Evolutionary conservation across 2,329 filamentous ascomycete species (phyloP).

Genomic region (Ilyonectria mors-panacis): DNA sequence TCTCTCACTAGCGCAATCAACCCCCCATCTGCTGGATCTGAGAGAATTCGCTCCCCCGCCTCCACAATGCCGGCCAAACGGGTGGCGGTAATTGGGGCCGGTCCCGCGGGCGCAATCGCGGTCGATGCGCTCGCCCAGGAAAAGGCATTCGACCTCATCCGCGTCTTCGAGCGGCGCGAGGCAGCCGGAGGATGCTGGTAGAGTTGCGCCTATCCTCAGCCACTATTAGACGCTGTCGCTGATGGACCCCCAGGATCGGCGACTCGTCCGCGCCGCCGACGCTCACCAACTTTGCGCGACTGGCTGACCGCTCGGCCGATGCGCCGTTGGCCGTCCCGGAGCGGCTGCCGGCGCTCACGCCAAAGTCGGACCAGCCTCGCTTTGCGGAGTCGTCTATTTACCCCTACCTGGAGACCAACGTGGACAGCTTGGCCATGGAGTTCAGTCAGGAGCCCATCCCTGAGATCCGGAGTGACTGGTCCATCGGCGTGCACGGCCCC

Average conservation of each 20-base stretch:
- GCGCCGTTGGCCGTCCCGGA: conserved; percentile 62
- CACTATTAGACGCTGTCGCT: background rate
- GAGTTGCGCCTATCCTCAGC: conserved; percentile 30
- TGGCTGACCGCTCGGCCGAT: conserved; percentile 66
- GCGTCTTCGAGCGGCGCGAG: conserved; percentile 73
- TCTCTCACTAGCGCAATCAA: background rate
- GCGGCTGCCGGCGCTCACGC: conserved; percentile 61
- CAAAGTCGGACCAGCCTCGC: conserved; percentile 60
- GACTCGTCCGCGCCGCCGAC: conserved; percentile 55
- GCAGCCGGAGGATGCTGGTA: conserved; percentile 74
- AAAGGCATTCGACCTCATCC: conserved; percentile 69
- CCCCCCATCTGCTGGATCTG: background rate
- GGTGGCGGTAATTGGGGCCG: conserved; percentile 73
- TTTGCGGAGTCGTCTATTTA: conserved; percentile 73
- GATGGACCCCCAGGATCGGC: conserved; percentile 56
- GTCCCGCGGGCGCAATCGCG: conserved; percentile 71
- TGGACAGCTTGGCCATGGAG: conserved; percentile 71
- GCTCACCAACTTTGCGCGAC: conserved; percentile 61
- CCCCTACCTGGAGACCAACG: conserved; percentile 75
- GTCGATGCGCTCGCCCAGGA: conserved; percentile 73
- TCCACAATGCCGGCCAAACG: conserved; percentile 43
- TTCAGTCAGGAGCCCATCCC: conserved; percentile 71
- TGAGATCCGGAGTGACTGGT: conserved; percentile 47
- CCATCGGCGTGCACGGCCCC: conserved; percentile 61
- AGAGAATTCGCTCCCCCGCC: background rate